Percentiles rank a stretch among this genome's conserved stretches.
Conservation (phyloP, 768 basidiomycete species). For the Serendipita vermifera region DNA sequence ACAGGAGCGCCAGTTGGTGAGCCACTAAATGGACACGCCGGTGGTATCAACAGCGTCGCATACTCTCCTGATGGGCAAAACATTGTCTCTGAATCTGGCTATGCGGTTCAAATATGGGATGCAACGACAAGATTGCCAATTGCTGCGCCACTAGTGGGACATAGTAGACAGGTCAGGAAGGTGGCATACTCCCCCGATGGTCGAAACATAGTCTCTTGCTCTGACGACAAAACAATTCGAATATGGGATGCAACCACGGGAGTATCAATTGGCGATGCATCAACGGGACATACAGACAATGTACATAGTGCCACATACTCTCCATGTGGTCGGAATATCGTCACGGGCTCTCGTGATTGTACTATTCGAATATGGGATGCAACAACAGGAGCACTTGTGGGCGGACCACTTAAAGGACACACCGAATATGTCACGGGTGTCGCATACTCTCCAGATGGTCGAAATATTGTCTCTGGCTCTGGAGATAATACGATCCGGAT, state of each 20-base stretch:
- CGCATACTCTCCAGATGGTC: slow-evolving; percentile 5
- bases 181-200: slow-evolving; percentile 22
- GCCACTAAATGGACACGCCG: not conserved
- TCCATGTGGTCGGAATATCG: slow-evolving; percentile 20
- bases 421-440: slow-evolving; percentile 7
- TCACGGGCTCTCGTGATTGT: slow-evolving; percentile 23
- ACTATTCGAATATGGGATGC: slow-evolving; percentile 18
- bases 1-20: slow-evolving; percentile 10
- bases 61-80: slow-evolving; percentile 1
- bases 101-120: slow-evolving; percentile 14
- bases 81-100: slow-evolving; percentile 9
- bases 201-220: slow-evolving; percentile 19
- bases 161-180: slow-evolving; percentile 14
- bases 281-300: slow-evolving; percentile 16
- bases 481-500: slow-evolving; percentile 11
- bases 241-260: slow-evolving; percentile 22
- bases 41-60: slow-evolving; percentile 8
- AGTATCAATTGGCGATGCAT: too few species aligned
- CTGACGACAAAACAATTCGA: slow-evolving; percentile 23
- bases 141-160: slow-evolving; percentile 17
- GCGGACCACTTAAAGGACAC: not conserved
- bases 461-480: slow-evolving; percentile 8
- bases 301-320: slow-evolving; percentile 22
- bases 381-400: slow-evolving; percentile 11
- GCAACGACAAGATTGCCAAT: slow-evolving; percentile 19